Evolutionary conservation across 108 stramenopile genomes (phyloP).

Genomic region (Nitzschia sp.): DNA sequence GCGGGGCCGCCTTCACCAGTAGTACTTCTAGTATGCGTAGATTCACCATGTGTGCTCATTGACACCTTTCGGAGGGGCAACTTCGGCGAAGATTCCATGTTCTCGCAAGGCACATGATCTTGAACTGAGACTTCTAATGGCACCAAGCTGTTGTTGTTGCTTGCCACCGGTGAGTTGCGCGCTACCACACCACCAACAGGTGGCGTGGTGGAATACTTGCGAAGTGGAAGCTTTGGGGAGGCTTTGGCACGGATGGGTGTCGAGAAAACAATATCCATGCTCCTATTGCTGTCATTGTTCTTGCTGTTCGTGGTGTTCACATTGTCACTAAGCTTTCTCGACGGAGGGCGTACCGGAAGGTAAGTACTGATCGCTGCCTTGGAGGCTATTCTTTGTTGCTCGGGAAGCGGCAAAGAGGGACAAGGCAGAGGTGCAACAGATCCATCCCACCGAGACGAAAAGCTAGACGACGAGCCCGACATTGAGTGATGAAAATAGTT

Average conservation of each 20-base stretch:
- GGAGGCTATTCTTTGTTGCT: not conserved
- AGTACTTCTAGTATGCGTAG: not conserved
- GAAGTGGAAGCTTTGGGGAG: not conserved
- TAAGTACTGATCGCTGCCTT: not conserved
- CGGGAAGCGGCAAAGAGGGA: not conserved
- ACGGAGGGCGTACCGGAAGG: not conserved
- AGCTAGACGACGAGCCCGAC: not conserved
- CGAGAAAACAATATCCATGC: not conserved
- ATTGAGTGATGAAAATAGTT: not conserved
- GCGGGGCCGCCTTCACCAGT: too few species aligned
- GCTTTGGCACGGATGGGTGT: not conserved
- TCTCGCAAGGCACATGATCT: not conserved
- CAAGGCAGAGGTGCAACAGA: not conserved
- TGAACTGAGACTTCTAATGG: too few species aligned
- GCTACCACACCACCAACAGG: too few species aligned
- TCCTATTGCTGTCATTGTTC: not conserved
- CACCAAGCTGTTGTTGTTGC: too few species aligned
- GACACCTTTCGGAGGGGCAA: not conserved
- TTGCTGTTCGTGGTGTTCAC: not conserved
- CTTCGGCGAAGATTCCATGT: not conserved
- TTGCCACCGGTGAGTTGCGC: too few species aligned
- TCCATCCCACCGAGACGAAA: slow-evolving; percentile 1
- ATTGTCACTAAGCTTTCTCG: not conserved
- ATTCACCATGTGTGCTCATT: not conserved
- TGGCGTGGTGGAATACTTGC: not conserved